A percentile compares a stretch with the other conserved stretches of the same genome.
These are phyloP conservation scores for Hordeum pubiflorum DNA, from an alignment of 202 grass and related monocot species.

Conservation along the genomic window DNA sequence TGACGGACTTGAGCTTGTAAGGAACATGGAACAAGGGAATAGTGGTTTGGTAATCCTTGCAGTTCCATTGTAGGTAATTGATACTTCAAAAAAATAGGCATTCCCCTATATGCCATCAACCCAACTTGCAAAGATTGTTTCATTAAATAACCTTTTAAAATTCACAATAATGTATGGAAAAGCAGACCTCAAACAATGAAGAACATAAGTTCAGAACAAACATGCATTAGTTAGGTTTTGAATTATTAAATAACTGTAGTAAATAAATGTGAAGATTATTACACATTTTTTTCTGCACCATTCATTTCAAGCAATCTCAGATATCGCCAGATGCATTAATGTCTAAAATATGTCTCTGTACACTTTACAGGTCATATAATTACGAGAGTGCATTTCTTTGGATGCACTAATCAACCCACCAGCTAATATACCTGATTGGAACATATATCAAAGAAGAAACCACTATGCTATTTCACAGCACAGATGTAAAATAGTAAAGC, in stretches of 20 bases:
- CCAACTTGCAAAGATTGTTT: neutral
- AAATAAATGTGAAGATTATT: neutral
- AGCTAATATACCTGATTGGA: neutral
- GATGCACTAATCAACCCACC: neutral
- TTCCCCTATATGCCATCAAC: neutral
- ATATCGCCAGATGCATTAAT: neutral
- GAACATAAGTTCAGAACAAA: neutral
- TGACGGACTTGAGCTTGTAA: conserved; percentile 4
- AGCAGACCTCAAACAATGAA: neutral
- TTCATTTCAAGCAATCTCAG: neutral
- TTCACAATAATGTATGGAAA: neutral
- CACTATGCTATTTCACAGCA: neutral
- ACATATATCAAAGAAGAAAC: neutral
- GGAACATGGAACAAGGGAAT: neutral
- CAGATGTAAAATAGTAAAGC: neutral
- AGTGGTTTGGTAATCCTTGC: conserved; percentile 3
- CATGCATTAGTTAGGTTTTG: neutral
- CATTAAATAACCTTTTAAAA: neutral
- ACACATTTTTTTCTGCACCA: neutral
- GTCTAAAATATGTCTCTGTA: neutral
- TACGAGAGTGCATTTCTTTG: neutral
- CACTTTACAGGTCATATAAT: conserved; percentile 5
- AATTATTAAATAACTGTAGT: neutral
- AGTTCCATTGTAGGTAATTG: neutral
- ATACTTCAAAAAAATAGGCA: neutral